Percentiles rank a stretch among this genome's conserved stretches.
phyloP scores from a whole-genome alignment of 2,329 filamentous ascomycete genomes.

The Colletotrichum chrysophilum region DNA sequence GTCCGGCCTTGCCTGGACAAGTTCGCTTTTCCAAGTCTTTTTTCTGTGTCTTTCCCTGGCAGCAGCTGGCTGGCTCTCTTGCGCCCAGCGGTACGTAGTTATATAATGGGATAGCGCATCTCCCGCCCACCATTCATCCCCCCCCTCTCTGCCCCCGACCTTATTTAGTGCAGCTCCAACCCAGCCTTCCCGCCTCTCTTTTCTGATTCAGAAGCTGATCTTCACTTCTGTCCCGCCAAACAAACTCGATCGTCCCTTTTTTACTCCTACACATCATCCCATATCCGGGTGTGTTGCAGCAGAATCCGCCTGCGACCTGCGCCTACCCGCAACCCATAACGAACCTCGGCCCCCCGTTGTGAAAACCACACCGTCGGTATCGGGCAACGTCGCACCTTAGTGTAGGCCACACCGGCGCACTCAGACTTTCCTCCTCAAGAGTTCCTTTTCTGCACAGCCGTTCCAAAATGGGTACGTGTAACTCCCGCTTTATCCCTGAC shows the following conservation, averaged over 20 bases:
- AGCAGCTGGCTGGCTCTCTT: not conserved
- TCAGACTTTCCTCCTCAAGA: not conserved
- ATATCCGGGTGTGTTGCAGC: not conserved
- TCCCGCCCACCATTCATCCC: not conserved
- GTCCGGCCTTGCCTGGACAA: not conserved
- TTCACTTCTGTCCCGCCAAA: not conserved
- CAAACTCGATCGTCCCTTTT: not conserved
- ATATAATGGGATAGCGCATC: conserved; percentile 10
- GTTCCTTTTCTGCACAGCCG: not conserved
- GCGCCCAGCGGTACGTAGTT: not conserved
- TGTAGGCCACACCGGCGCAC: conserved; percentile 13
- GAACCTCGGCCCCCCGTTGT: not conserved
- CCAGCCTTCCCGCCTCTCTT: not conserved
- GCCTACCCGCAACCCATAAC: not conserved
- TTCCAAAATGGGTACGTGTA: conserved; percentile 21
- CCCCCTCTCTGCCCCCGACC: not conserved
- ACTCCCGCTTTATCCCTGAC: not conserved
- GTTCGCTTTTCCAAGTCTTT: not conserved
- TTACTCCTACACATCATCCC: not conserved
- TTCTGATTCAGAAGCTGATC: not conserved
- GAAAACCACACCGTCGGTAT: not conserved
- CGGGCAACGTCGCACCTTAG: not conserved
- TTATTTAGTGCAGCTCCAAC: not conserved
- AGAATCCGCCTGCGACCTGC: not conserved
- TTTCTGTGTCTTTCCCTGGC: not conserved